These are phyloP conservation scores for Pisolithus microcarpus DNA, from an alignment of 768 basidiomycete species.

Conservation along the genomic window DNA sequence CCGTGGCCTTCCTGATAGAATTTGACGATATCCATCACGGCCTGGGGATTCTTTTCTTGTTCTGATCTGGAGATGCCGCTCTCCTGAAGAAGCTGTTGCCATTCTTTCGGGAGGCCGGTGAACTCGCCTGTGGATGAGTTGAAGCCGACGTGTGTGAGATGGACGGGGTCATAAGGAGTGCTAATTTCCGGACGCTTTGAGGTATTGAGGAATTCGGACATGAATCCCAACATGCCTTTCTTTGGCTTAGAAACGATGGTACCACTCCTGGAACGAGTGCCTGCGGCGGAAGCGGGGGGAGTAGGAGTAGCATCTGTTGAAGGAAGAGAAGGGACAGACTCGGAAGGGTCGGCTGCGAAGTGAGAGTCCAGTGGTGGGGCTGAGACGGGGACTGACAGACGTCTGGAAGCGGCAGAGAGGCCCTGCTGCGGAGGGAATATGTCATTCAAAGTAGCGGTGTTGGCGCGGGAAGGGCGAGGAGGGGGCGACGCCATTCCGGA, in stretches of 20 bases:
- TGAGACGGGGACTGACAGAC: conserved; percentile 43
- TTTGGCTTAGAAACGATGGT: conserved; percentile 38
- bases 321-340: conserved; percentile 17
- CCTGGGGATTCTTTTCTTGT: conserved; percentile 97
- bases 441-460: conserved; percentile 76
- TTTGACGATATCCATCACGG: conserved; percentile 97
- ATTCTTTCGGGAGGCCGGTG: conserved; percentile 95
- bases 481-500: conserved; percentile 46
- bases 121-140: conserved; percentile 98
- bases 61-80: conserved; percentile 90
- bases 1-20: conserved; percentile 90
- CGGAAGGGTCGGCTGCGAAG: conserved; percentile 16
- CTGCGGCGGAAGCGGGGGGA: conserved; percentile 9
- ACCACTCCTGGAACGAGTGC: conserved; percentile 36
- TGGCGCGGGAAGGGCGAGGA: conserved; percentile 75
- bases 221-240: conserved; percentile 57
- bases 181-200: conserved; percentile 86
- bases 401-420: conserved; percentile 36
- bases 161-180: conserved; percentile 97
- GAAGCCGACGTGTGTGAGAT: conserved; percentile 99
- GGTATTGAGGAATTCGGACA: conserved; percentile 71
- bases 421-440: conserved; percentile 42
- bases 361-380: conserved; percentile 19
- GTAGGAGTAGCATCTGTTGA: conserved; percentile 8
- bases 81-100: conserved; percentile 95